Evolutionary conservation across 2,329 filamentous ascomycete species (phyloP), one percentile per base, ranked within the genome.

Genomic region (Aspergillus quadricinctus): DNA sequence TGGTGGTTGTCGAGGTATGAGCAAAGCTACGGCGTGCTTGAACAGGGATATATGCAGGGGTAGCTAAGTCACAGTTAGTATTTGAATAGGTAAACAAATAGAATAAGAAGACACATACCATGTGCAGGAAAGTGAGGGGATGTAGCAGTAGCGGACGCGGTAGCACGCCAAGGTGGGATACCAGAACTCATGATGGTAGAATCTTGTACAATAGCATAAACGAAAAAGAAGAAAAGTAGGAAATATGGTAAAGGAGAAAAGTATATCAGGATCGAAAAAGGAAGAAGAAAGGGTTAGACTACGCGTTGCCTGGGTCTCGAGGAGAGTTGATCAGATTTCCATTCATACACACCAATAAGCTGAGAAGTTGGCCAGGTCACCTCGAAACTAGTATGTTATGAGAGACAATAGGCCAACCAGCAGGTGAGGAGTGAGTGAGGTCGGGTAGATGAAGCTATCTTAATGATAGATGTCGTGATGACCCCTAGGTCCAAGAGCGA

Each of bases 11-110:
- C 55, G 62, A 57, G 67, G 64, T 72, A 64, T 80, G 74, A 68
- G 77, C 75, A 70, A 87, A 83, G 63, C 77, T 81, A 73, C 84
- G 83, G 64, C 84, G 83, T 67, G 85, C 83, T 73, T 82, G 79
- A 60, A 87, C 84, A 61, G 83, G 76, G 58, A 82, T 85, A 66
- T 82, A 87, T 58, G 84, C 83, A 66, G 82, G 80, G 61, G 78
- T 77, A 74, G 67, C 63, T 75, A 48, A 54, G 14, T 29, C 14
- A 37, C 23, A 27, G 52, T 71, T 55, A 70, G 63, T 46, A 48
- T 21, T n/a, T 48, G 40, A 25, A 40, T 52, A 23, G 17, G 35
- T 19, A 11, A 29, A 43, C 23, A 48, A 27, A 35, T 19, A 8
- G 28, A 29, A 56, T 28, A 28, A 46, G 31, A 52, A 35, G 45